phyloP scores from a whole-genome alignment of 495 filamentous ascomycete genomes.

The Neurospora sp. region DNA sequence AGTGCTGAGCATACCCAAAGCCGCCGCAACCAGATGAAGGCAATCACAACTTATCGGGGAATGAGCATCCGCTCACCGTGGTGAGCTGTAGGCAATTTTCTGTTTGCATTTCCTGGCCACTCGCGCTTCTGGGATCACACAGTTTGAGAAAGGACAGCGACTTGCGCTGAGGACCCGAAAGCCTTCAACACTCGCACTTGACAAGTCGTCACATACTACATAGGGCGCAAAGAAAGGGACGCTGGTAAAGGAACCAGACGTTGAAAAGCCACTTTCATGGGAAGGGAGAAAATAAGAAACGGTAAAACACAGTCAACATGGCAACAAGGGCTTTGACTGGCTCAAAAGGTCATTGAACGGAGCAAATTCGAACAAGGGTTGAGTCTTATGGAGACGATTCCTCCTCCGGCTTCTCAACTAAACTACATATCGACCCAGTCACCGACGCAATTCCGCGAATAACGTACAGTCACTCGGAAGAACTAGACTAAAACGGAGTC shows the following conservation, averaged over 20 bases:
- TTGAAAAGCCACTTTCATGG: not conserved
- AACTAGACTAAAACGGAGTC: not conserved
- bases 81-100: not conserved
- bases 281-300: not conserved
- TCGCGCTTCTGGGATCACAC: not conserved
- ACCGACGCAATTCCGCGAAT: not conserved
- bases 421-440: not conserved
- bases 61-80: not conserved
- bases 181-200: not conserved
- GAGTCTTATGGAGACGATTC: not conserved
- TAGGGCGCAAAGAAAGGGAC: not conserved
- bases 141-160: not conserved
- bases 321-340: not conserved
- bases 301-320: not conserved
- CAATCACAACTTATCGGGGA: not conserved
- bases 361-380: not conserved
- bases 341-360: not conserved
- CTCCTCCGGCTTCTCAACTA: not conserved
- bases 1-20: not conserved
- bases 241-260: not conserved
- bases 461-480: not conserved
- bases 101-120: not conserved
- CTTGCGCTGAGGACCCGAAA: not conserved
- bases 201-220: not conserved
- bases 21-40: not conserved